Evolutionary conservation across 2,329 filamentous ascomycete genomes (phyloP).

Genomic region (Xylaria sp.): DNA sequence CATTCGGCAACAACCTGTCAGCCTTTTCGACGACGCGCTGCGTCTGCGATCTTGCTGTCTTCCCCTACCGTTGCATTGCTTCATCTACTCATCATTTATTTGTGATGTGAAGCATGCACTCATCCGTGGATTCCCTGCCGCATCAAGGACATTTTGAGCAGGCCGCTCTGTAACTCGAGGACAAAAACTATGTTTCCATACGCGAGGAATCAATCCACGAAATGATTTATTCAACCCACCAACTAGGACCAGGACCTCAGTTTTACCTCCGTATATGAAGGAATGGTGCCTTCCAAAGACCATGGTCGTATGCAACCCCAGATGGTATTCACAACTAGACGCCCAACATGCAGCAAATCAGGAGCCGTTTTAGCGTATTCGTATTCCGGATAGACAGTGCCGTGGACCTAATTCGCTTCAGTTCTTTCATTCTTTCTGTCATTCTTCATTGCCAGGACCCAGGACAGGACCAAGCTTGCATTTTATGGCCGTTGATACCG

Average conservation of each 20-base stretch:
- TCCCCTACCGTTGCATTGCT: constrained; percentile 31
- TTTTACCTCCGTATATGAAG: neutral
- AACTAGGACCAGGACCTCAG: neutral
- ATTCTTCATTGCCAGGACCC: constrained; percentile 11
- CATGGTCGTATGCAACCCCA: neutral
- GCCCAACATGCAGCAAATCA: neutral
- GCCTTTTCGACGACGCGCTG: constrained; percentile 2
- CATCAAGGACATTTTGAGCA: neutral
- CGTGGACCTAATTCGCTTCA: constrained; percentile 1
- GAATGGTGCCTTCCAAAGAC: neutral
- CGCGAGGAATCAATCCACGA: neutral
- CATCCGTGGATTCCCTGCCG: neutral
- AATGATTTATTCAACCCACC: neutral
- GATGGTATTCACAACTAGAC: neutral
- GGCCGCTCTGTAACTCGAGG: constrained; percentile 20
- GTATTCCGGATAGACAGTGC: neutral
- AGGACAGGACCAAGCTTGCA: neutral
- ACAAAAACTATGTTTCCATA: constrained; percentile 4
- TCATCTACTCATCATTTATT: constrained; percentile 25
- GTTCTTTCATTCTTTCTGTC: neutral
- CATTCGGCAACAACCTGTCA: constrained; percentile 1
- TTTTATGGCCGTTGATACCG: constrained; percentile 23
- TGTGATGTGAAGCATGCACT: constrained; percentile 2
- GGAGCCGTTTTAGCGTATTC: constrained; percentile 3
- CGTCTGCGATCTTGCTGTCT: constrained; percentile 3